phyloP scores from a whole-genome alignment of 176 grass and related monocot species.

The Paspalum notatum region DNA sequence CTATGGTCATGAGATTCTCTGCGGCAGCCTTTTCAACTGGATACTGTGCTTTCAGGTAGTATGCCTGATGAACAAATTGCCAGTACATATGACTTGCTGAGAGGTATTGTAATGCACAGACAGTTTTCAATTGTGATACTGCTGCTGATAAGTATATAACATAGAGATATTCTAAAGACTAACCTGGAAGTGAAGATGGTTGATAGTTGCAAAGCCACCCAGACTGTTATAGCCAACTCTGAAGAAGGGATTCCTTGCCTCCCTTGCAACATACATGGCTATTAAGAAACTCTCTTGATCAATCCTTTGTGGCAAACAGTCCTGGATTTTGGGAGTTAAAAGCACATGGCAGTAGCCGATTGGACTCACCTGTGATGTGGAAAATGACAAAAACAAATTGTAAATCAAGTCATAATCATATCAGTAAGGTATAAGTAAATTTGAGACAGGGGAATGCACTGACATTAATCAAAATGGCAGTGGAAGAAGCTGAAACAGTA shows the following conservation, averaged over 20 bases:
- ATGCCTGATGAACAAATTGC: slow-evolving; percentile 44
- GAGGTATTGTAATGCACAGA: background rate
- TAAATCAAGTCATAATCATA: background rate
- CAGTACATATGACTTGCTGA: background rate
- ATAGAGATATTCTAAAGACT: background rate
- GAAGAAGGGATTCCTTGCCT: slow-evolving; percentile 52
- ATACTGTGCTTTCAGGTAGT: slow-evolving; percentile 64
- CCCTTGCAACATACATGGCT: slow-evolving; percentile 61
- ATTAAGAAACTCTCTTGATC: slow-evolving; percentile 60
- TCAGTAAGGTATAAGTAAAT: background rate
- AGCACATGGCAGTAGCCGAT: slow-evolving; percentile 73
- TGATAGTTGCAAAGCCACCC: slow-evolving; percentile 75
- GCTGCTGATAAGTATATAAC: background rate
- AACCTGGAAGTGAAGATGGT: slow-evolving; percentile 88
- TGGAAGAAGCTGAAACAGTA: slow-evolving; percentile 44
- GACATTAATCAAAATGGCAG: slow-evolving; percentile 71
- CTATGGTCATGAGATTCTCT: slow-evolving; percentile 40
- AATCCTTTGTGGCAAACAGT: slow-evolving; percentile 62
- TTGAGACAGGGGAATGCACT: background rate
- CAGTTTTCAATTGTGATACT: background rate
- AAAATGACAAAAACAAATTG: background rate
- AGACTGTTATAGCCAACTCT: slow-evolving; percentile 79
- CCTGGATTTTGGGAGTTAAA: slow-evolving; percentile 55
- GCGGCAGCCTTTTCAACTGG: slow-evolving; percentile 65
- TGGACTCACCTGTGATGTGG: slow-evolving; percentile 59